Evolutionary conservation across 2,329 filamentous ascomycete species (phyloP).

Genomic region (Penicillium digitatum): DNA sequence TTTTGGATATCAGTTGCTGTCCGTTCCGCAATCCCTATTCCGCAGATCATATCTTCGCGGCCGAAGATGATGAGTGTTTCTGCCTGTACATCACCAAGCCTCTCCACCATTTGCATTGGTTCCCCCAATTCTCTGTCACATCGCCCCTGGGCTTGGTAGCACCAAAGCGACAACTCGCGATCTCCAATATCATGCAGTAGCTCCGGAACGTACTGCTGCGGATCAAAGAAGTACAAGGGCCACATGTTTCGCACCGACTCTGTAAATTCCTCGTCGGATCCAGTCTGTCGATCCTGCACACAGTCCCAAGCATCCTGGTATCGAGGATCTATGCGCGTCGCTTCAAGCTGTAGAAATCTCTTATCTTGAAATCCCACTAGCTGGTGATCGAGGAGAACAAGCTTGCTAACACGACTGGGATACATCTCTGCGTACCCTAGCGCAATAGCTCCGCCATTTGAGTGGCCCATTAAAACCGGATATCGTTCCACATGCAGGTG

Average conservation of each 20-base stretch:
- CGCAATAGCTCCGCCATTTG: neutral
- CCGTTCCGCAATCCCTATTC: conserved; percentile 14
- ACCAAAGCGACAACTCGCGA: neutral
- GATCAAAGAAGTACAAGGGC: conserved; percentile 1
- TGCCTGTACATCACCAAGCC: conserved; percentile 22
- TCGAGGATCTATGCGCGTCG: neutral
- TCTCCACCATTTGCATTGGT: conserved; percentile 15
- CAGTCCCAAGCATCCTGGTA: conserved; percentile 1
- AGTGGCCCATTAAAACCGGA: neutral
- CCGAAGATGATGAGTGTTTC: conserved; percentile 27
- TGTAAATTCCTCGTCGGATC: neutral
- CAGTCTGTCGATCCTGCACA: neutral
- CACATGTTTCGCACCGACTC: neutral
- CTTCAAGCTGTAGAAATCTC: neutral
- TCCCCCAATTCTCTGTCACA: neutral
- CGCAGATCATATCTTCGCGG: conserved; percentile 23
- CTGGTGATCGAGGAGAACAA: conserved; percentile 1
- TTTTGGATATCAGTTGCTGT: conserved; percentile 14
- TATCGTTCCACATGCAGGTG: neutral
- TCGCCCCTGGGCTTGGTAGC: neutral
- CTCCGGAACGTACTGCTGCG: neutral
- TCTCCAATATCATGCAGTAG: neutral
- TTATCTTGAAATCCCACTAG: neutral
- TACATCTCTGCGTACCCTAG: conserved; percentile 1
- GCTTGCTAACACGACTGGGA: neutral